Base-by-base conservation (phyloP, 2,329 filamentous ascomycete species). In the Fusarium gaditjirri region DNA sequence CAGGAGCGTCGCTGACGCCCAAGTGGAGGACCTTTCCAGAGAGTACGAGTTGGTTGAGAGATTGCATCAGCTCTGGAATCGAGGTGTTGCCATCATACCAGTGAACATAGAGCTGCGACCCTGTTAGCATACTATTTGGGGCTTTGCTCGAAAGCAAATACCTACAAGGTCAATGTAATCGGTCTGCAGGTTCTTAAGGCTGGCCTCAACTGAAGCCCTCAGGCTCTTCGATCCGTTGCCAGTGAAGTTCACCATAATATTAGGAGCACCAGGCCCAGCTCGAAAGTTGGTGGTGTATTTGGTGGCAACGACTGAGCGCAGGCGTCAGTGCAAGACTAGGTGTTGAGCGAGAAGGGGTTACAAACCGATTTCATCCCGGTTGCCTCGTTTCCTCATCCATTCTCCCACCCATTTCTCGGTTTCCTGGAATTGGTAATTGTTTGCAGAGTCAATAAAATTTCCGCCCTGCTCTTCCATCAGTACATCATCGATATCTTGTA, bases 391-490 rank as follows among this genome's bases (percentile, higher is more conserved):
- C 74, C 85, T 84, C 89, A 92, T 91, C 91, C 91, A 94, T 73
- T 92, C 90, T 39, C 92, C 92, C 62, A 94, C 83, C 88, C 91
- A 91, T 57, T 76, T 80, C 80, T 93, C 91, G 2, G 88, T 88
- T 78, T 92, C 85, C 66, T 84, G 84, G 60, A 84, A 81, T 73
- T 92, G 91, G 80, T 93, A 93, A 79, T 90, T 91, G 81, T 90
- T 92, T 65, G 90, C 77, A 0, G 90, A 93, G 78, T 94, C 92
- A 76, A 94, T 90, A 79, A 94, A 93, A 81, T 94, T 94, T 29
- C 92, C 92, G 64, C 74, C 80, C 78, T 78, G 75, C 57, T 10
- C 19, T 27, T 11, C 21, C 29, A 49, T 79, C 14, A 77, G 74
- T 36, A 16, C 11, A 17, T 25, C 11, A 12, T 19, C 4, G 13